These are phyloP conservation scores for Artemisia tridentata DNA, from an alignment of 129 eudicot genomes.

Conservation along the genomic window DNA sequence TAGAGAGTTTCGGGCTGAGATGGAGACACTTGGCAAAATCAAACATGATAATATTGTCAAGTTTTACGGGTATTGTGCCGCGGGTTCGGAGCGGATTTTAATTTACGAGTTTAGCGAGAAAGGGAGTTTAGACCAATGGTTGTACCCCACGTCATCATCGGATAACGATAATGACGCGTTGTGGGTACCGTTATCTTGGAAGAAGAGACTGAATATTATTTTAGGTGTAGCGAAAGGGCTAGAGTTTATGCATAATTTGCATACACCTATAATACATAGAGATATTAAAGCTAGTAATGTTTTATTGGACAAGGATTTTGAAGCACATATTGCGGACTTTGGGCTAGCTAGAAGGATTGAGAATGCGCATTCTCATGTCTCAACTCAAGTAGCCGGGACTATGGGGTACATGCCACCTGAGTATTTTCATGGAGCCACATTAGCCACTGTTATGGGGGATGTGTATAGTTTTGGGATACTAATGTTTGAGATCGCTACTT, in stretches of 20 bases:
- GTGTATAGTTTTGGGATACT: slow-evolving; percentile 84
- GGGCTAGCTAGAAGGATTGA: slow-evolving; percentile 73
- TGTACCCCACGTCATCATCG: slow-evolving; percentile 46
- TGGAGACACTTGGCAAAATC: slow-evolving; percentile 81
- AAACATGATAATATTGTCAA: slow-evolving; percentile 64
- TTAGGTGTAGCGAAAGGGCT: slow-evolving; percentile 73
- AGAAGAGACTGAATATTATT: slow-evolving; percentile 44
- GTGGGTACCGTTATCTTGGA: slow-evolving; percentile 58
- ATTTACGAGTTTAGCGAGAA: slow-evolving; percentile 75
- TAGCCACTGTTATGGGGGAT: slow-evolving; percentile 65
- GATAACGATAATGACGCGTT: background rate
- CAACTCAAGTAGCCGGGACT: slow-evolving; percentile 93
- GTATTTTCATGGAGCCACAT: slow-evolving; percentile 50
- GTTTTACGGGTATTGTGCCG: slow-evolving; percentile 62
- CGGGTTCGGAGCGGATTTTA: slow-evolving; percentile 64
- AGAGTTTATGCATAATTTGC: slow-evolving; percentile 64
- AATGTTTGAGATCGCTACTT: slow-evolving; percentile 61
- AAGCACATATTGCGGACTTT: slow-evolving; percentile 89
- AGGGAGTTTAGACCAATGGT: slow-evolving; percentile 90
- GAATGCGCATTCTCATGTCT: slow-evolving; percentile 59
- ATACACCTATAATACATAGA: slow-evolving; percentile 64
- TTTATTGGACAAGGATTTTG: slow-evolving; percentile 53
- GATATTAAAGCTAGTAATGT: slow-evolving; percentile 90
- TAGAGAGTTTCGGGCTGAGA: slow-evolving; percentile 87
- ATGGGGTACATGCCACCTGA: slow-evolving; percentile 99